phyloP scores from a whole-genome alignment of 306 rosid genomes.

The Abrus pulchellus region DNA sequence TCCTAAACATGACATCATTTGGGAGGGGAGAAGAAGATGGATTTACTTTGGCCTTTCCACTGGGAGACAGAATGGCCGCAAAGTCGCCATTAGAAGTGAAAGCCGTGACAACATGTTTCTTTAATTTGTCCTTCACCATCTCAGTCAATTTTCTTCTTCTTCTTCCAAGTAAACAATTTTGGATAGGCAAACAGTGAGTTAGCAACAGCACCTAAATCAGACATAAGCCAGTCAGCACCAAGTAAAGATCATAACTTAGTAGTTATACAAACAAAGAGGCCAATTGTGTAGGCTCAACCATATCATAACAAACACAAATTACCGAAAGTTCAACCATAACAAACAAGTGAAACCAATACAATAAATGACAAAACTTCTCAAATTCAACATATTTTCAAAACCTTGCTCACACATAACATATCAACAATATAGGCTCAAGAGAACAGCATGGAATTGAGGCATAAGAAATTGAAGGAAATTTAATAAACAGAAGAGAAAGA shows the following conservation, averaged over 20 bases:
- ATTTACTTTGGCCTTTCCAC: conserved; percentile 49
- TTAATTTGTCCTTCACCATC: conserved; percentile 51
- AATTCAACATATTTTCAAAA: not conserved
- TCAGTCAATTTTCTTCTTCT: conserved; percentile 22
- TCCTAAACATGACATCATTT: conserved; percentile 8
- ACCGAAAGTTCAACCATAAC: conserved; percentile 8
- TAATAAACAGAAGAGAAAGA: not conserved
- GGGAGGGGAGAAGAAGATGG: not conserved
- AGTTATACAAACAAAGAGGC: not conserved
- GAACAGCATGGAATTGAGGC: not conserved
- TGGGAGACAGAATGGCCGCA: conserved; percentile 50
- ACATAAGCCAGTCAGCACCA: conserved; percentile 6
- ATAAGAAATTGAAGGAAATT: conserved; percentile 6
- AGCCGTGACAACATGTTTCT: conserved; percentile 53
- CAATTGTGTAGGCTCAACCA: not conserved
- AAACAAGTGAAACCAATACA: not conserved
- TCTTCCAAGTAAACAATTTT: conserved; percentile 7
- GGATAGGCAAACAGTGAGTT: not conserved
- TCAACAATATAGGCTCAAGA: not conserved
- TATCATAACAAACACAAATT: conserved; percentile 7
- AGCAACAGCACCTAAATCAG: conserved; percentile 28
- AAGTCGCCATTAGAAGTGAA: conserved; percentile 56
- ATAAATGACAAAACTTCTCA: not conserved
- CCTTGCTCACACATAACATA: not conserved
- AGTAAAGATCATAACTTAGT: conserved; percentile 3